Evolutionary conservation across 1,284 basidiomycete genomes (phyloP).

Genomic region (Marasmius sp.): DNA sequence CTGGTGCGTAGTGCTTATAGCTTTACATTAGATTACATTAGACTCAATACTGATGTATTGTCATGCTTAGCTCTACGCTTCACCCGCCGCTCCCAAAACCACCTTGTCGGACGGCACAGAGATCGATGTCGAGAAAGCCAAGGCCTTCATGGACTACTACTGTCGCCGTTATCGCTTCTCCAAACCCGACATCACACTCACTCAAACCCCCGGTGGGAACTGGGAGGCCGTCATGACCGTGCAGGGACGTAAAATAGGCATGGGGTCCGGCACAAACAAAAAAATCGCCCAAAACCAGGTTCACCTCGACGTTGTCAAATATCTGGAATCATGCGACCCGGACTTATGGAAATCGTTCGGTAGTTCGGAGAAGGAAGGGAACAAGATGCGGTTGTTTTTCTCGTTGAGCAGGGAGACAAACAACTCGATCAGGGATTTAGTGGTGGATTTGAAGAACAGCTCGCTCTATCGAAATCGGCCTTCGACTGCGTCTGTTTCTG

Average conservation of each 20-base stretch:
- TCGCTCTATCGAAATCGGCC: slow-evolving; percentile 42
- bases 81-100: slow-evolving; percentile 25
- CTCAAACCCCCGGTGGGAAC: slow-evolving; percentile 23
- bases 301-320: slow-evolving; percentile 87
- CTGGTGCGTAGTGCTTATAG: slow-evolving; percentile 56
- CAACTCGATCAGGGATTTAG: slow-evolving; percentile 75
- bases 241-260: slow-evolving; percentile 77
- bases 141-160: slow-evolving; percentile 95
- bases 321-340: slow-evolving; percentile 83
- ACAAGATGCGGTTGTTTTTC: slow-evolving; percentile 75
- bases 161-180: slow-evolving; percentile 81
- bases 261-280: slow-evolving; percentile 72
- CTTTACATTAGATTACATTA: slow-evolving; percentile 1
- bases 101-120: slow-evolving; percentile 65
- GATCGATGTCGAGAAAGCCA: slow-evolving; percentile 70
- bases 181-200: slow-evolving; percentile 77
- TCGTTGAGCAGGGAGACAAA: slow-evolving; percentile 69
- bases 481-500: slow-evolving; percentile 21
- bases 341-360: slow-evolving; percentile 79
- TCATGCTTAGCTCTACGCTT: slow-evolving; percentile 27
- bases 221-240: slow-evolving; percentile 90
- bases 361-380: slow-evolving; percentile 66
- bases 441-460: slow-evolving; percentile 60
- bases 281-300: slow-evolving; percentile 76
- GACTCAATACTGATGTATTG: slow-evolving; percentile 23